Conservation (phyloP, 106 monocot genomes). For the Dendrobium chrysotoxum region DNA sequence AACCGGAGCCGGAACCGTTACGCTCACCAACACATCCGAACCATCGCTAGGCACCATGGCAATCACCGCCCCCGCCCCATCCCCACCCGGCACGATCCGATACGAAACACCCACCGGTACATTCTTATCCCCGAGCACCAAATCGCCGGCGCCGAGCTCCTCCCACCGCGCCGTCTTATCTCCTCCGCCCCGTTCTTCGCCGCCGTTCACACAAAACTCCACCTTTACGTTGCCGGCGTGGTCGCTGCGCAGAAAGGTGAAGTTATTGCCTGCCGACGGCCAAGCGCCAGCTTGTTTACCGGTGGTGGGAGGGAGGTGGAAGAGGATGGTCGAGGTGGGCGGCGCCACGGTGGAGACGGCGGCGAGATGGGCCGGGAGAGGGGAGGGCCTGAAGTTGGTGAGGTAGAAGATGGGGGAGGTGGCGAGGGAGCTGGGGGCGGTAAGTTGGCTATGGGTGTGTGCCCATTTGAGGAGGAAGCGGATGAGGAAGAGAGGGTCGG, state of each 20-base stretch:
- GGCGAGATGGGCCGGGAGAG: slow-evolving; percentile 13
- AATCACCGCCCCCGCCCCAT: slow-evolving; percentile 20
- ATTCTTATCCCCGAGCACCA: slow-evolving; percentile 22
- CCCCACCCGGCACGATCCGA: slow-evolving; percentile 21
- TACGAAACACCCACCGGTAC: slow-evolving; percentile 36
- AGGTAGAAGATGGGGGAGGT: slow-evolving; percentile 29
- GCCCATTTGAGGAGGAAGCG: slow-evolving; percentile 48
- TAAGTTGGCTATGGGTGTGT: slow-evolving; percentile 21
- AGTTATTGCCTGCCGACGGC: not conserved
- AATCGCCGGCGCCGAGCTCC: slow-evolving; percentile 23
- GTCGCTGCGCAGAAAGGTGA: not conserved
- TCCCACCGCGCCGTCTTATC: not conserved
- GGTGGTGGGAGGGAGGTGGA: slow-evolving; percentile 9
- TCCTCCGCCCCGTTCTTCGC: not conserved
- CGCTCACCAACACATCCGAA: slow-evolving; percentile 23
- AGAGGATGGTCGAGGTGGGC: slow-evolving; percentile 20
- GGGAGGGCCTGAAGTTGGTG: slow-evolving; percentile 28
- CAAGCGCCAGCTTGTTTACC: not conserved
- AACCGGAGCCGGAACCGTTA: slow-evolving; percentile 13
- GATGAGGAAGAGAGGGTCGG: slow-evolving; percentile 33
- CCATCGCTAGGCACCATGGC: slow-evolving; percentile 11
- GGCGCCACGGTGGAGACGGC: slow-evolving; percentile 5
- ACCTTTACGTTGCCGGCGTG: slow-evolving; percentile 6
- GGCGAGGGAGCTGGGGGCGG: slow-evolving; percentile 15
- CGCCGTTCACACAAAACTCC: not conserved